Evolutionary conservation across 2,329 filamentous ascomycete species (phyloP).

Genomic region (Hypoxylon sp.): DNA sequence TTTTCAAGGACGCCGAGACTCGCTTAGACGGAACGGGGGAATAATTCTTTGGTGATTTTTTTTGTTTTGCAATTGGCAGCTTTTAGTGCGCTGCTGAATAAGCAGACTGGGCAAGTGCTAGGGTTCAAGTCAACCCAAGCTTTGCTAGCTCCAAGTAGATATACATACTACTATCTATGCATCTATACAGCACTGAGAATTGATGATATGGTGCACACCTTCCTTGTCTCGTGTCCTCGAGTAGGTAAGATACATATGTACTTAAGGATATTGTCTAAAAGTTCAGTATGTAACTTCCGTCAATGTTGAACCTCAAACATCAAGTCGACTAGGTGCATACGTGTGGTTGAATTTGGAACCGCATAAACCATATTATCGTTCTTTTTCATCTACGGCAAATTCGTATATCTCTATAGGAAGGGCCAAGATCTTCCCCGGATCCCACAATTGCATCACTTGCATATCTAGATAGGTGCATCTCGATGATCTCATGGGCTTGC

Average conservation of each 20-base stretch:
- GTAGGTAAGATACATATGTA: slow-evolving; percentile 5
- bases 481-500: slow-evolving; percentile 24
- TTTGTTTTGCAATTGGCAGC: slow-evolving; percentile 36
- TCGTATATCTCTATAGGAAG: slow-evolving; percentile 14
- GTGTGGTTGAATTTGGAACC: background rate
- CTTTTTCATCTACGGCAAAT: background rate
- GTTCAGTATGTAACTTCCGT: background rate
- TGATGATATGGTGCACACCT: background rate
- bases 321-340: background rate
- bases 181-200: background rate
- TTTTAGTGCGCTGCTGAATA: slow-evolving; percentile 45
- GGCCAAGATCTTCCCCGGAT: slow-evolving; percentile 42
- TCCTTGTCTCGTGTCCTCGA: background rate
- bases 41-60: slow-evolving; percentile 32
- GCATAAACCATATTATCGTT: background rate
- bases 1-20: slow-evolving; percentile 38
- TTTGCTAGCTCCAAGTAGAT: slow-evolving; percentile 18
- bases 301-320: background rate
- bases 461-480: slow-evolving; percentile 32
- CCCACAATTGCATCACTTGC: slow-evolving; percentile 46
- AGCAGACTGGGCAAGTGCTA: slow-evolving; percentile 27
- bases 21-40: slow-evolving; percentile 45
- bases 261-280: too few relatives aligned
- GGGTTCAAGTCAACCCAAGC: slow-evolving; percentile 27
- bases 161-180: slow-evolving; percentile 8